A percentile compares a stretch with the other conserved stretches of the same genome.
These are phyloP conservation scores for Gardenia jasminoides DNA, from an alignment of 257 asterid species.

Conservation along the genomic window DNA sequence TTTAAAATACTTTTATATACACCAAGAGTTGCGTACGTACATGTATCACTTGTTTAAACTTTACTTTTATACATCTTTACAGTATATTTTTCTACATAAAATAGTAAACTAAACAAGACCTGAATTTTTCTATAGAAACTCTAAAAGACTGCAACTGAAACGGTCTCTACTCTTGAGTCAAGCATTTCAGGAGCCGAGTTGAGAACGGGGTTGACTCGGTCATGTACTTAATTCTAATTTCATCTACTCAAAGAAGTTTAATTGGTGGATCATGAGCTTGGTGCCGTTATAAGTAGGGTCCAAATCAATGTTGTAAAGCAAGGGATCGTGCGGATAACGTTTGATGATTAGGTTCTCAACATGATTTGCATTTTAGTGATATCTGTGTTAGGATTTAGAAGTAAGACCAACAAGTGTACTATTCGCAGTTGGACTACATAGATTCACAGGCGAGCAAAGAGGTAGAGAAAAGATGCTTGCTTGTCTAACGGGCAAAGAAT, in stretches of 20 bases:
- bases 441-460: neutral
- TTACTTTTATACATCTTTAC: no score
- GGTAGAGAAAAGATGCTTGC: neutral
- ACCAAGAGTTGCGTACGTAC: no score
- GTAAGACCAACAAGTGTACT: neutral
- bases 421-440: neutral
- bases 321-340: neutral
- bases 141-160: no score
- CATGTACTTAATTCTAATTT: neutral
- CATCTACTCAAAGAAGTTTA: neutral
- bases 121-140: no score
- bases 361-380: neutral
- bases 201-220: neutral
- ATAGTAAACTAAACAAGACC: no score
- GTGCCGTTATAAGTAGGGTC: neutral
- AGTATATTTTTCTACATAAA: no score
- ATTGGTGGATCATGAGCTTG: neutral
- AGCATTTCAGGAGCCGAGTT: neutral
- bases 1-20: no score
- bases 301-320: neutral
- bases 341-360: conserved; percentile 7
- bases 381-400: conserved; percentile 5
- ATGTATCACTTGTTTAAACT: no score
- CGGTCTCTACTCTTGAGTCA: no score
- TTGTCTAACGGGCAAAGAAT: neutral